Percentiles rank a stretch among this genome's conserved stretches.
These are phyloP conservation scores for Fusarium goolgardi DNA, from an alignment of 2,329 filamentous ascomycete species.

Conservation along the genomic window DNA sequence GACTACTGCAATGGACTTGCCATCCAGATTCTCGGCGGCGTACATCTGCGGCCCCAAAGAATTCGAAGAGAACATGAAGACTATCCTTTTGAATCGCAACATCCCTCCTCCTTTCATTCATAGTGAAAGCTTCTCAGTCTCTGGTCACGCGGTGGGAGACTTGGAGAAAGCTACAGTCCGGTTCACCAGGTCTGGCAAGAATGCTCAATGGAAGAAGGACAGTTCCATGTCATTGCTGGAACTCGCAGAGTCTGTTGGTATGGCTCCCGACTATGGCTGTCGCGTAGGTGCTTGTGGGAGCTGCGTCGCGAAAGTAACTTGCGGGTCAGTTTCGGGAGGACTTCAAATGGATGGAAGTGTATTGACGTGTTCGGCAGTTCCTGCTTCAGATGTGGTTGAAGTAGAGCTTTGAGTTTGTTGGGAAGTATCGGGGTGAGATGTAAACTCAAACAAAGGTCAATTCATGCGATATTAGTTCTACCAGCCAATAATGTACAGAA, in stretches of 20 bases:
- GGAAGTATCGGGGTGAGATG: neutral
- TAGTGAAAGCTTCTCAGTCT: conserved; percentile 10
- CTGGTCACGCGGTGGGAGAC: neutral
- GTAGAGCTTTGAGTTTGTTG: conserved; percentile 1
- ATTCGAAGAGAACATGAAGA: neutral
- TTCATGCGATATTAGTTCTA: neutral
- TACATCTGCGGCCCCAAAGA: neutral
- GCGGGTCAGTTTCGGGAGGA: neutral
- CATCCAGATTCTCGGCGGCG: neutral
- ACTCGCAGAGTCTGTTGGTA: conserved; percentile 10
- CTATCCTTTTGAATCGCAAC: neutral
- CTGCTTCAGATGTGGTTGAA: neutral
- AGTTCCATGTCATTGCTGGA: conserved; percentile 4
- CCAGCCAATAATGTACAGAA: neutral
- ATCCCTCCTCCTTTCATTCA: conserved; percentile 3
- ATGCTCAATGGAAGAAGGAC: neutral
- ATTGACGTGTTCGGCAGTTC: neutral
- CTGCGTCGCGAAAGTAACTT: neutral
- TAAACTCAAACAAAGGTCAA: neutral
- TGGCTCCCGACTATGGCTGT: neutral
- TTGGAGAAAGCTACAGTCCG: conserved; percentile 2
- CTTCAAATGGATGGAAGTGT: neutral
- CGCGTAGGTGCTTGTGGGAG: neutral
- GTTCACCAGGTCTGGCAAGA: conserved; percentile 9
- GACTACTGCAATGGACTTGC: neutral